These are phyloP conservation scores for Monilinia vaccinii-corymbosi DNA, from an alignment of 2,329 filamentous ascomycete species.

Conservation along the genomic window DNA sequence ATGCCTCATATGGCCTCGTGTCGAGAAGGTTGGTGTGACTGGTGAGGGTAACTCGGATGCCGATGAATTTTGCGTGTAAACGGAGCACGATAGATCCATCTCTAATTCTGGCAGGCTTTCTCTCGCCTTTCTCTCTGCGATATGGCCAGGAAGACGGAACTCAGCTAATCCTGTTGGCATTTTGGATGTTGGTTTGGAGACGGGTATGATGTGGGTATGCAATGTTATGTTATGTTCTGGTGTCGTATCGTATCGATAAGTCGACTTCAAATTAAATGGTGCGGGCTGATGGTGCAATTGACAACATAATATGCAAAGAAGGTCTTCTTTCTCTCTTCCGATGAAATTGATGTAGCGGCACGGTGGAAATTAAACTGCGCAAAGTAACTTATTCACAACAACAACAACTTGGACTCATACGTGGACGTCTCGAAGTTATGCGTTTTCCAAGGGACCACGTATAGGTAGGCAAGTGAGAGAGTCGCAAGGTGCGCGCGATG, in stretches of 20 bases:
- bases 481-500: conserved; percentile 14
- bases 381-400: conserved; percentile 10
- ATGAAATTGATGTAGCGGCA: conserved; percentile 13
- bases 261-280: conserved; percentile 1
- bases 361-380: not conserved
- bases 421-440: conserved; percentile 22
- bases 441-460: conserved; percentile 25
- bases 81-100: conserved; percentile 25
- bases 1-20: conserved; percentile 52
- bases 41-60: conserved; percentile 55
- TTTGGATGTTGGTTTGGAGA: too few species aligned
- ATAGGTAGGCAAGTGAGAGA: conserved; percentile 16
- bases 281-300: conserved; percentile 16
- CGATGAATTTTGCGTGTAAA: conserved; percentile 36
- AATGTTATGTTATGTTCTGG: too few species aligned
- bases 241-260: conserved; percentile 3
- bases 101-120: conserved; percentile 30
- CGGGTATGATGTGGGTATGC: too few species aligned
- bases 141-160: conserved; percentile 44
- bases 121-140: conserved; percentile 40
- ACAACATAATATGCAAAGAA: conserved; percentile 22
- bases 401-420: conserved; percentile 18
- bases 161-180: conserved; percentile 40
- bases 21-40: conserved; percentile 58
- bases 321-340: conserved; percentile 13